Evolutionary conservation across 768 basidiomycete genomes (phyloP).

Genomic region (Naganishia randhawae): DNA sequence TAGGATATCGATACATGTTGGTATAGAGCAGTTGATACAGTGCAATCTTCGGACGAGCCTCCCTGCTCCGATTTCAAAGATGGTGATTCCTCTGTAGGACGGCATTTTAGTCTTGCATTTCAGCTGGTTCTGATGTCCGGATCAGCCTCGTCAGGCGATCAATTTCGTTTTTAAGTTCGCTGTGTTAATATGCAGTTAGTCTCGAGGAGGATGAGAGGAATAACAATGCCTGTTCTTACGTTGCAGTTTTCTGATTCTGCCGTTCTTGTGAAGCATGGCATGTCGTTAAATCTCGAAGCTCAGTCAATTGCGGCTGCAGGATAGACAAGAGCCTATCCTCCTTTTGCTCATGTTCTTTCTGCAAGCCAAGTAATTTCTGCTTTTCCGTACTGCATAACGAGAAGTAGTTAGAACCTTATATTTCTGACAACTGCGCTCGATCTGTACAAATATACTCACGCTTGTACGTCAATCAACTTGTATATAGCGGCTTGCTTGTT

Average conservation of each 20-base stretch:
- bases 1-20: background rate
- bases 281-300: constrained; percentile 32
- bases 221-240: no score
- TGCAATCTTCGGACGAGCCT: background rate
- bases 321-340: constrained; percentile 25
- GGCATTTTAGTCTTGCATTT: background rate
- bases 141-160: constrained; percentile 36
- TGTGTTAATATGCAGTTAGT: no score
- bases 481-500: constrained; percentile 38
- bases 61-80: background rate
- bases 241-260: constrained; percentile 33
- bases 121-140: constrained; percentile 28
- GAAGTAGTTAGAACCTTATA: constrained; percentile 8
- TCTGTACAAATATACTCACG: constrained; percentile 32
- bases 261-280: background rate
- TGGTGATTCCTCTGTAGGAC: background rate
- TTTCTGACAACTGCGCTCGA: constrained; percentile 31
- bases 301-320: constrained; percentile 31
- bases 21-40: background rate
- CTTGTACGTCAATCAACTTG: constrained; percentile 40
- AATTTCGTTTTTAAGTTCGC: constrained; percentile 37
- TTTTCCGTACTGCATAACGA: background rate
- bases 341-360: constrained; percentile 25
- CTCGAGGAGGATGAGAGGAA: no score
- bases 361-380: background rate